A percentile compares a stretch with the other conserved stretches of the same genome.
These are phyloP conservation scores for Tetrapisispora phaffii DNA, from an alignment of 805 yeast species.

Conservation along the genomic window DNA sequence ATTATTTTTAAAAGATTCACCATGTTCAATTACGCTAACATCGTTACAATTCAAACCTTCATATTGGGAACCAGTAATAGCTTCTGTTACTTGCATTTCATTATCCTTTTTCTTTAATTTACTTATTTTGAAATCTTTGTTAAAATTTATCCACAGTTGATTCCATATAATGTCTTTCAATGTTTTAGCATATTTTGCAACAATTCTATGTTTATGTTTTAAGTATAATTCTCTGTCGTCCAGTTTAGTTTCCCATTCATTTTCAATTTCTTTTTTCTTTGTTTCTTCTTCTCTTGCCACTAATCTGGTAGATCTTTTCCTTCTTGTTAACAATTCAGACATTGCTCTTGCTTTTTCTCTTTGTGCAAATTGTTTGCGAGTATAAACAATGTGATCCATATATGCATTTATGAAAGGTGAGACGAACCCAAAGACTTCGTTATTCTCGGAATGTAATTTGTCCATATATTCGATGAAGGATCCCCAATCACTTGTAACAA, in stretches of 20 bases:
- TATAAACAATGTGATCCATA: slow-evolving; percentile 20
- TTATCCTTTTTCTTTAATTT: slow-evolving; percentile 11
- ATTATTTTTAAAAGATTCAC: not conserved
- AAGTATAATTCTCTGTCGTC: slow-evolving; percentile 26
- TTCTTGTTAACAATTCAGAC: slow-evolving; percentile 50
- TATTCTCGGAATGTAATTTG: slow-evolving; percentile 6
- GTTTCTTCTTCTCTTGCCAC: slow-evolving; percentile 59
- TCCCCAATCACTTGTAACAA: slow-evolving; percentile 21
- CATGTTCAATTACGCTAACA: slow-evolving; percentile 1
- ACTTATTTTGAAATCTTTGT: slow-evolving; percentile 19
- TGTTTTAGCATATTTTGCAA: slow-evolving; percentile 18
- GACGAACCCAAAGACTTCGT: slow-evolving; percentile 7
- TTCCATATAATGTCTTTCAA: slow-evolving; percentile 25
- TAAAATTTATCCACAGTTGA: slow-evolving; percentile 23
- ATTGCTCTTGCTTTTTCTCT: slow-evolving; percentile 56
- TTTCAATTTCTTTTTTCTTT: slow-evolving; percentile 36
- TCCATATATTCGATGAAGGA: slow-evolving; percentile 14
- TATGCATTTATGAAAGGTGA: slow-evolving; percentile 10
- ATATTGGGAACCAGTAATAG: not conserved
- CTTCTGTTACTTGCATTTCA: not conserved
- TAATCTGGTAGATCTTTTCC: slow-evolving; percentile 66
- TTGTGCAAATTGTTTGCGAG: slow-evolving; percentile 27
- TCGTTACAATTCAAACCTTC: slow-evolving; percentile 2
- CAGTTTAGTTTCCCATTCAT: slow-evolving; percentile 29
- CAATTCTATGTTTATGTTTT: slow-evolving; percentile 18